Base-by-base conservation (phyloP, 345 rosid species). In the Euphorbia pulcherrima region DNA sequence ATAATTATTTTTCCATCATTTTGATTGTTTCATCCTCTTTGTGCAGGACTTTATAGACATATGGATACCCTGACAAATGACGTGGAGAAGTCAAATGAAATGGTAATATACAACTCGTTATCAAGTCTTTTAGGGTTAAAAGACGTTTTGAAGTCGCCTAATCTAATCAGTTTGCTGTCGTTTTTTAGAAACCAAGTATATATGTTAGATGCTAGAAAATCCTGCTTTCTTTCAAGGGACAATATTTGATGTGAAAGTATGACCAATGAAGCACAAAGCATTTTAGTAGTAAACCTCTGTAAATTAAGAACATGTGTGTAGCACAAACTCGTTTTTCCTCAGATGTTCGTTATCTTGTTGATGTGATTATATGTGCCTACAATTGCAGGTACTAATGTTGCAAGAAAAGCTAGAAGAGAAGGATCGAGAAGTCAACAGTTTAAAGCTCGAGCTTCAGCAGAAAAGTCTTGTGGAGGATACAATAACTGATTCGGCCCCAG, bases 51-150 rank as follows among this genome's bases (percentile, higher is more conserved):
- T 35, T 57, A 72, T 35, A 60, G 53, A 65, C 61, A 66, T 21
- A 60, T 72, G 76, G 76, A 72, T 21, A 46, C 86, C 23, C 76
- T 94, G 73, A 83, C 92, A 18, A 80, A 85, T 78, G 95, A 91
- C 77, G 87, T 86, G 7, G 97, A 91, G 79, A 86, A 87, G 77
- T 90, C 97, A 50, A 89, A 88, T 80, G 99, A 88, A 83, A 83
- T 74, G 92, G 96, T 94, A 2, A 23, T 24, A 51, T 10, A 52
- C 48, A n/a, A 48, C 14, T 26, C 56, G 12, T 20, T 27, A 26
- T 20, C 56, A n/a, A 58, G 1, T 30, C 40, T 20, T 62, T 61
- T 4, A 62, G 30, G 16, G 33, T 40, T 39, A 62, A 3, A 62
- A 40, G 33, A 12, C 13, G 17, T 24, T 54, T 44, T 5, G 13